Conservation (phyloP, 2,329 filamentous ascomycete species). For the Sarocladiaceae sp. region DNA sequence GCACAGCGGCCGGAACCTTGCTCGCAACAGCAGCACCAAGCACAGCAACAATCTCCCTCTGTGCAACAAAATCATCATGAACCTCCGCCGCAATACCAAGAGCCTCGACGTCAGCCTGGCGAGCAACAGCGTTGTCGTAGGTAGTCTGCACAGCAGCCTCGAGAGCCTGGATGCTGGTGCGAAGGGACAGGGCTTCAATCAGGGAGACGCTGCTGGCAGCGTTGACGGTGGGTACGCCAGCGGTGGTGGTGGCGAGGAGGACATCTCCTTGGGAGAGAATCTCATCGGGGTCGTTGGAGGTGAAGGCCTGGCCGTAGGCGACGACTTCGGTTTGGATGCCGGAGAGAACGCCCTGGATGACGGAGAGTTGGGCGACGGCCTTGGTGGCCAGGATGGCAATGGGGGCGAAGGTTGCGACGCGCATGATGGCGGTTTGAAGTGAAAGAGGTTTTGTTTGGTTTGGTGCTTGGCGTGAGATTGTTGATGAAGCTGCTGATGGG, state of each 20-base stretch:
- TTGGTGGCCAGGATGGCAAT: slow-evolving; percentile 1
- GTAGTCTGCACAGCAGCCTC: background rate
- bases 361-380: background rate
- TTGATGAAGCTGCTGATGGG: background rate
- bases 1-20: background rate
- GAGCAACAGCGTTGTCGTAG: slow-evolving; percentile 7
- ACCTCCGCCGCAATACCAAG: background rate
- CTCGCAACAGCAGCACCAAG: background rate
- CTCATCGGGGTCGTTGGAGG: background rate
- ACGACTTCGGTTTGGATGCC: background rate
- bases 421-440: background rate
- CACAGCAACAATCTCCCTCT: background rate
- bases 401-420: slow-evolving; percentile 1
- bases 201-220: background rate
- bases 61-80: background rate
- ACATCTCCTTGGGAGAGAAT: background rate
- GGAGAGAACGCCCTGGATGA: background rate
- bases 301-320: slow-evolving; percentile 1
- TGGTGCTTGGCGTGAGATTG: background rate
- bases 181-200: background rate
- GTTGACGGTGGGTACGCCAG: background rate
- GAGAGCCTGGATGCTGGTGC: background rate
- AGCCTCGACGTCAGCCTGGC: background rate
- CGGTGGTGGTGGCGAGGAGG: background rate
- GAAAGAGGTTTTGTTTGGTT: no score